phyloP scores from a whole-genome alignment of 441 rosid species.

The Adansonia gregorii region DNA sequence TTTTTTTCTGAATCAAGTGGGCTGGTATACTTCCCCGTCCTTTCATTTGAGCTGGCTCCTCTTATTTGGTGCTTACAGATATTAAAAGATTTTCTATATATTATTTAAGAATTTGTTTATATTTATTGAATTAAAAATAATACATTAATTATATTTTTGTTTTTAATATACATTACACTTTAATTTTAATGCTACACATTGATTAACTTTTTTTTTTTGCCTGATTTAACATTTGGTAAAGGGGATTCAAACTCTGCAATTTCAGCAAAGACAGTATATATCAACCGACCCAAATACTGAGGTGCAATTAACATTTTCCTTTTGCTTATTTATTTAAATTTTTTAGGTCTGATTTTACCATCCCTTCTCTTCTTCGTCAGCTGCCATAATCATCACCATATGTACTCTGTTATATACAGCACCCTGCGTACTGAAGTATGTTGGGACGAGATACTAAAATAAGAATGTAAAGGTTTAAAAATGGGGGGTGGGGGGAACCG shows the following conservation, averaged over 20 bases:
- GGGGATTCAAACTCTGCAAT: too few relatives aligned
- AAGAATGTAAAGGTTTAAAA: not conserved
- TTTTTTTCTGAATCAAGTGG: constrained; percentile 32
- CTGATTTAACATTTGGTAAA: too few relatives aligned
- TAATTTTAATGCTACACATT: too few relatives aligned
- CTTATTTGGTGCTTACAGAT: not conserved
- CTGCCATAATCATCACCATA: constrained; percentile 61
- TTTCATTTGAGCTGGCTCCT: constrained; percentile 24
- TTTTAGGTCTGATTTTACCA: constrained; percentile 19
- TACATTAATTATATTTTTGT: too few relatives aligned
- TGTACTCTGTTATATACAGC: constrained; percentile 42
- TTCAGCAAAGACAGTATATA: too few relatives aligned
- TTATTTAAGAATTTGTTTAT: too few relatives aligned
- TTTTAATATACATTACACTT: too few relatives aligned
- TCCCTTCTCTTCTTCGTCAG: constrained; percentile 40
- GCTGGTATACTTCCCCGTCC: constrained; percentile 26
- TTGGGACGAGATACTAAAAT: not conserved
- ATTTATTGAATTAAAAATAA: too few relatives aligned
- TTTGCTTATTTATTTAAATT: not conserved
- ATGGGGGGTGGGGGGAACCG: too few relatives aligned
- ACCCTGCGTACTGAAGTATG: constrained; percentile 30
- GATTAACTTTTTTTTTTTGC: too few relatives aligned
- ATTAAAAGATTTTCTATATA: too few relatives aligned
- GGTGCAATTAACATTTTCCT: not conserved
- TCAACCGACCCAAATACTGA: not conserved